Conservation (phyloP, 2,329 filamentous ascomycete species). For the Erysiphe neolycopersici region DNA sequence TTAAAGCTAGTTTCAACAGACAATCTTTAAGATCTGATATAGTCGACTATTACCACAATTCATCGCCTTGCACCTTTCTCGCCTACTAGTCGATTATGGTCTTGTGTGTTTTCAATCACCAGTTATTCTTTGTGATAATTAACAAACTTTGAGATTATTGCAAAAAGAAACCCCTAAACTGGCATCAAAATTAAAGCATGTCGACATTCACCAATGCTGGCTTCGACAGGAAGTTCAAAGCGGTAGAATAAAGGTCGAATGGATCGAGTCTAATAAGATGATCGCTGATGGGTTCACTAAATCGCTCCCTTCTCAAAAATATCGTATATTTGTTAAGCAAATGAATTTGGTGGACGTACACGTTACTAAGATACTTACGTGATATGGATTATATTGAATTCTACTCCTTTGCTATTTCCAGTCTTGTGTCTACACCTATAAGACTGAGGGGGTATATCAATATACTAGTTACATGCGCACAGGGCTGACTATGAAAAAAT, state of each 20-base stretch:
- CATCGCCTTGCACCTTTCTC: no score
- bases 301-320: slow-evolving; percentile 1
- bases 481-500: not conserved
- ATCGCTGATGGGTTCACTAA: slow-evolving; percentile 8
- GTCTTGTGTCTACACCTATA: no score
- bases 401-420: no score
- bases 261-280: slow-evolving; percentile 6
- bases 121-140: not conserved
- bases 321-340: not conserved
- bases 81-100: no score
- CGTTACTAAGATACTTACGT: no score
- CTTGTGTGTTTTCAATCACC: no score
- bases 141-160: slow-evolving; percentile 2
- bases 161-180: slow-evolving; percentile 2
- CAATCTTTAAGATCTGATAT: no score
- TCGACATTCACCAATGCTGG: slow-evolving; percentile 10
- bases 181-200: slow-evolving; percentile 6
- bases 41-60: no score
- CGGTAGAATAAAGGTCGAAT: slow-evolving; percentile 5
- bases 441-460: no score
- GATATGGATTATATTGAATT: no score
- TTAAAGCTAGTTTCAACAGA: no score
- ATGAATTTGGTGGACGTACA: slow-evolving; percentile 1
- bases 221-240: slow-evolving; percentile 7
- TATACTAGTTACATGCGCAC: no score